Evolutionary conservation across 2,329 filamentous ascomycete species (phyloP).

Genomic region (Cladophialophora chaetospira): DNA sequence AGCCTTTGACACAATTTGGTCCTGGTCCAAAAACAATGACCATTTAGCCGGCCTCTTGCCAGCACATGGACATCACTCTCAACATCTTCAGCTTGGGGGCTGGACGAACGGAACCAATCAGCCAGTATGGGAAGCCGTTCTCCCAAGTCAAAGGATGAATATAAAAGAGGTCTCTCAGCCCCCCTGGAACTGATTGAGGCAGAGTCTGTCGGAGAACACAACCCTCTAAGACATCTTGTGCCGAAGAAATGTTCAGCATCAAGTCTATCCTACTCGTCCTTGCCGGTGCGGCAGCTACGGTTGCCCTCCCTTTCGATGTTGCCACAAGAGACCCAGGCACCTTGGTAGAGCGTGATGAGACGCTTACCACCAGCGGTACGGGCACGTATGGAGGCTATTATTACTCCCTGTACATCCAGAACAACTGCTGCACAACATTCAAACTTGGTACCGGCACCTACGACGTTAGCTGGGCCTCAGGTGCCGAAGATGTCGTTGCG

Average conservation of each 20-base stretch:
- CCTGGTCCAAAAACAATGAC: background rate
- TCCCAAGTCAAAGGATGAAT: background rate
- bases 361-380: background rate
- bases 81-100: background rate
- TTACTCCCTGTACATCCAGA: background rate
- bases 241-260: background rate
- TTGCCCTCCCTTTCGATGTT: background rate
- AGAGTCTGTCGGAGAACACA: background rate
- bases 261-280: background rate
- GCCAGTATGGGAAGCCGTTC: background rate
- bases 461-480: background rate
- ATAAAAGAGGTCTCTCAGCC: background rate
- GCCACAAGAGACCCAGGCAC: background rate
- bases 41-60: background rate
- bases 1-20: background rate
- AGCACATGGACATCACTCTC: background rate
- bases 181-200: background rate
- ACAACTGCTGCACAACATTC: background rate
- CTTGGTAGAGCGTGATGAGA: background rate
- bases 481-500: background rate
- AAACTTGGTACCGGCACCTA: background rate
- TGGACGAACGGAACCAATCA: background rate
- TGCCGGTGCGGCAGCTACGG: background rate
- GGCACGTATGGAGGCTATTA: background rate
- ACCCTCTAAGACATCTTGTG: background rate